Evolutionary conservation across 2,329 filamentous ascomycete species (phyloP), one percentile per base, ranked within the genome.

Genomic region (Arthrobotrys conoides): DNA sequence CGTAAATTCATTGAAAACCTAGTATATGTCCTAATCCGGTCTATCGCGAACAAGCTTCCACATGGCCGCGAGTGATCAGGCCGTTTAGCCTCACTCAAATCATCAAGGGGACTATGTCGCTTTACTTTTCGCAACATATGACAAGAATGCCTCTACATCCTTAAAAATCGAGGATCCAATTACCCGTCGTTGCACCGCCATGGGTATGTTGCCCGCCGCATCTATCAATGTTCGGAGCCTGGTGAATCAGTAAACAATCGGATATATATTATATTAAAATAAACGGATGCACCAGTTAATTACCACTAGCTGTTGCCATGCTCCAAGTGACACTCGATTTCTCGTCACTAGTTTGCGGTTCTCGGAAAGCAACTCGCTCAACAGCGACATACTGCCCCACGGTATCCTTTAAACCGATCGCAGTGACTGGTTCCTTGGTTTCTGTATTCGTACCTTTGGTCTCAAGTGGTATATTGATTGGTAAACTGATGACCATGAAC

Each of bases 281-380:
- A 36, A 10, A 36, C 1, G 5, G 33, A 10, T 36, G 1, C 9
- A 36, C 8, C 4, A 36, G 33, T 1, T 6, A 55, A 67, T 36
- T 51, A 78, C 73, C 67, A 41, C 73, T 78, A 5, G 73, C 73
- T 49, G 73, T 78, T 41, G 73, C 73, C 73, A 78, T 78, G 24
- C 55, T 55, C 73, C 73, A 78, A n/a, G 71, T 18, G 16, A 64
- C 63, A 6, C 16, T 48, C 18, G 73, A 36, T 20, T 68, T 78
- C 33, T 18, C 44, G 24, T 20, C 65, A n/a, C 16, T 24, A 22
- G 24, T 30, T 9, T 53, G 12, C 10, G 64, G 30, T 18, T 53
- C 51, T 44, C 64, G 66, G 22, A 46, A 78, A 27, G 46, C 18
- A 46, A 78, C 73, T 38, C 53, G 61, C 61, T 78, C 73, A 9